phyloP scores from a whole-genome alignment of 441 rosid genomes.

The Sinapis alba region DNA sequence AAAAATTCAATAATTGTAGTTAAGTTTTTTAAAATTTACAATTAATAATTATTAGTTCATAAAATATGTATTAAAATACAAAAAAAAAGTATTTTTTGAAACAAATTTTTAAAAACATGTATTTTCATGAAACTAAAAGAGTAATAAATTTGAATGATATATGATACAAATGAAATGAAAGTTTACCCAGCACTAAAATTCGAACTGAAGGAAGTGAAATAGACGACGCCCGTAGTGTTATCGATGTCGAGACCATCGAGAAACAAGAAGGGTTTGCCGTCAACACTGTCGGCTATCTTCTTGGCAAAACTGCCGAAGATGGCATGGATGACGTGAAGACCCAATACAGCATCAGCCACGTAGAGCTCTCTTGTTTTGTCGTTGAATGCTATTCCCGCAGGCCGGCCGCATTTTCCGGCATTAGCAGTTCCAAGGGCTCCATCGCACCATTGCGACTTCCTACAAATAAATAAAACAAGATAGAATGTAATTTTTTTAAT shows the following conservation, averaged over 20 bases:
- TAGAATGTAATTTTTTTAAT: background rate
- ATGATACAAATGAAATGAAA: too few relatives aligned
- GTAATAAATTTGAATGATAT: too few relatives aligned
- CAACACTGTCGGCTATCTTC: slow-evolving; percentile 35
- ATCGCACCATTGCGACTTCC: slow-evolving; percentile 38
- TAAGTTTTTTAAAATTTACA: too few relatives aligned
- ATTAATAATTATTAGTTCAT: too few relatives aligned
- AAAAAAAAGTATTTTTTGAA: too few relatives aligned
- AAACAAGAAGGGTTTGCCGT: slow-evolving; percentile 39
- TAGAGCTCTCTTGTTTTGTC: slow-evolving; percentile 37
- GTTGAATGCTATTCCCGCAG: slow-evolving; percentile 43
- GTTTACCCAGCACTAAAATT: slow-evolving; percentile 27
- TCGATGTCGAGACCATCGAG: slow-evolving; percentile 45
- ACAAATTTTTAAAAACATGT: too few relatives aligned
- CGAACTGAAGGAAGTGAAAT: slow-evolving; percentile 42
- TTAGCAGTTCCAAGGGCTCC: slow-evolving; percentile 30
- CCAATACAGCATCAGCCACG: slow-evolving; percentile 40
- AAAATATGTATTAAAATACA: too few relatives aligned
- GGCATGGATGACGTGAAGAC: slow-evolving; percentile 34
- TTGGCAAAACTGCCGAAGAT: slow-evolving; percentile 38
- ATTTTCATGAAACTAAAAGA: too few relatives aligned
- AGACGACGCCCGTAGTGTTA: slow-evolving; percentile 30
- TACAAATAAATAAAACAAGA: slow-evolving; percentile 2
- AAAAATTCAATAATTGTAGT: too few relatives aligned
- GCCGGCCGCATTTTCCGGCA: slow-evolving; percentile 41